Percentiles rank a stretch among this genome's conserved stretches.
These are phyloP conservation scores for Xerophyta viscosa DNA, from an alignment of 106 monocot genomes.

Conservation along the genomic window DNA sequence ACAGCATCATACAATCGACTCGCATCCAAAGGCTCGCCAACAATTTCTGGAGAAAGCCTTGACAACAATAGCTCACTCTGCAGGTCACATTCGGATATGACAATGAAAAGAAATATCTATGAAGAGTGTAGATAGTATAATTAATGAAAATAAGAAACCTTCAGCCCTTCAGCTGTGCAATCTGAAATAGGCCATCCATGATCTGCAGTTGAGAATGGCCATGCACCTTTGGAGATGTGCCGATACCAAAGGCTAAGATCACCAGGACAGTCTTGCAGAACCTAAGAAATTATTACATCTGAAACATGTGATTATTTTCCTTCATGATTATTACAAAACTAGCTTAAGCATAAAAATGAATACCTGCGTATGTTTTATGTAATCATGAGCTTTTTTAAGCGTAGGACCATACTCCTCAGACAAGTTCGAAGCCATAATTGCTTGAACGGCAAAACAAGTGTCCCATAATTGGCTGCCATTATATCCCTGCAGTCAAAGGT, in stretches of 20 bases:
- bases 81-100: neutral
- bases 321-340: slow-evolving; percentile 4
- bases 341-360: neutral
- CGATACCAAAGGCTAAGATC: slow-evolving; percentile 84
- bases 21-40: slow-evolving; percentile 56
- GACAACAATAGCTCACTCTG: slow-evolving; percentile 72
- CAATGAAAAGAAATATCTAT: neutral
- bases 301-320: no score
- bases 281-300: slow-evolving; percentile 16
- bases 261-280: slow-evolving; percentile 66
- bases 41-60: slow-evolving; percentile 49
- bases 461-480: slow-evolving; percentile 96
- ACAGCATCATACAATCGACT: slow-evolving; percentile 75
- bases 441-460: slow-evolving; percentile 77
- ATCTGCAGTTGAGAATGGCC: slow-evolving; percentile 5
- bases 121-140: neutral
- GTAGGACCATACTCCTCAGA: slow-evolving; percentile 51
- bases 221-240: slow-evolving; percentile 1
- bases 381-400: slow-evolving; percentile 61
- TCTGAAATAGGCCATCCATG: slow-evolving; percentile 7
- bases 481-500: slow-evolving; percentile 35
- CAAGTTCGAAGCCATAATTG: slow-evolving; percentile 58
- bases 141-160: slow-evolving; percentile 18
- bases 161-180: slow-evolving; percentile 3
- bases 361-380: slow-evolving; percentile 82